Evolutionary conservation across 106 monocot genomes (phyloP).

Genomic region (Platanthera zijinensis): DNA sequence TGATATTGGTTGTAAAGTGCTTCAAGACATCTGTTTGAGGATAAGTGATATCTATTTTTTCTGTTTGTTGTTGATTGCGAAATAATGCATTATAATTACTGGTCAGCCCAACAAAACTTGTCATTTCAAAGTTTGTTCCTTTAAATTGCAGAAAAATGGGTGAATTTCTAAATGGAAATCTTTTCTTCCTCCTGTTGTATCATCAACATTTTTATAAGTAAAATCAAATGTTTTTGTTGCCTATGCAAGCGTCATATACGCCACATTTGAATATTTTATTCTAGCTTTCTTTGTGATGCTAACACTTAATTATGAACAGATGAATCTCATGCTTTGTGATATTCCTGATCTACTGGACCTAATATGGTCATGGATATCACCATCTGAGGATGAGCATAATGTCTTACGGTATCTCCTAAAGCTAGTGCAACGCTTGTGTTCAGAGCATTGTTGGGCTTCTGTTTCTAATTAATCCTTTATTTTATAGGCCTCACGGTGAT

Average conservation of each 20-base stretch:
- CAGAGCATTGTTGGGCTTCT: background rate
- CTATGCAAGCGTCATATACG: background rate
- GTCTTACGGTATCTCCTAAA: slow-evolving; percentile 42
- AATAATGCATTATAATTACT: background rate
- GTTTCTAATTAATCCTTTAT: slow-evolving; percentile 4
- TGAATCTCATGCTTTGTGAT: slow-evolving; percentile 83
- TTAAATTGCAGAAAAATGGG: background rate
- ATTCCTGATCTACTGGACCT: slow-evolving; percentile 81
- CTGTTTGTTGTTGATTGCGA: background rate
- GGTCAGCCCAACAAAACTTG: background rate
- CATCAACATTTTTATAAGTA: background rate
- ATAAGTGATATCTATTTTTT: background rate
- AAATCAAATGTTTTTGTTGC: background rate
- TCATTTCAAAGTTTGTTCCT: background rate
- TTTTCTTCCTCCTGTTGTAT: background rate
- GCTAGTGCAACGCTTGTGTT: background rate
- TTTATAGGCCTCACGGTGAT: slow-evolving; percentile 74
- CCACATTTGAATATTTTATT: background rate
- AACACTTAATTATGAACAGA: slow-evolving; percentile 34
- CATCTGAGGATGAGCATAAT: slow-evolving; percentile 70
- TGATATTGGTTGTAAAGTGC: background rate
- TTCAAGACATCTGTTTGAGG: background rate
- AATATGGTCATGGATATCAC: slow-evolving; percentile 94
- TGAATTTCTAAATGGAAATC: background rate
- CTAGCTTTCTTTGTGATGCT: background rate